Evolutionary conservation across 805 yeast genomes (phyloP), one percentile per base, ranked within the genome.

Genomic region (Blastobotrys muscicola): DNA sequence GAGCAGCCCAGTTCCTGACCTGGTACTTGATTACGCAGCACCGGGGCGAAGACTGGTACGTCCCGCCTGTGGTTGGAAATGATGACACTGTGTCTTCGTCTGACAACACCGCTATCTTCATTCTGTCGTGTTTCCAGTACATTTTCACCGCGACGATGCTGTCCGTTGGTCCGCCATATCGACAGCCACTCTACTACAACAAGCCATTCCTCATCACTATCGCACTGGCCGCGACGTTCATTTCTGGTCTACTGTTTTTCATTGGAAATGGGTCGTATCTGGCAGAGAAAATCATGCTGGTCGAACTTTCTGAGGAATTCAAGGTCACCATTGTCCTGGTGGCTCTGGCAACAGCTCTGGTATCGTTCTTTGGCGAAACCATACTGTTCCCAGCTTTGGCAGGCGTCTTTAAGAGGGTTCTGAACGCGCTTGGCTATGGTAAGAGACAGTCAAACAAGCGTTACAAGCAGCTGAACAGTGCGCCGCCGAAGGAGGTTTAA

Each of bases 91-190:
- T 92, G 8, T 74, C 81, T 56, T 81, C 92, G 26, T 77, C 95
- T 0, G 98, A 92, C 59, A 92, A 94, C 60, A 87, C 97, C 0
- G 77, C 82, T 0, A 65, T 92, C 45, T 92, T 92, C 61, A 73
- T 79, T 39, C 78, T 75, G 54, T 75, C 95, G 3, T 85, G 87
- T 56, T 83, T 84, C 67, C 97, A 92, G 67, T 92, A 92, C 61
- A 82, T 94, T 39, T 65, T 86, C 45, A 73, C 79, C 43, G 96
- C 97, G 0, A 65, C 85, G 29, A 76, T 87, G n/a, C 67, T 92
- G 46, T 83, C 95, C 13, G 84, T 76, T 9, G 98, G 99, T 0
- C 89, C 92, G 7, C 99, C 99, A 14, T 92, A 86, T 61, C 72
- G 98, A 45, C 82, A 85, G 56, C 80, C 89, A 1, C 75, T 81